phyloP scores from a whole-genome alignment of 257 asterid species.

The Solanum tarapatanum region DNA sequence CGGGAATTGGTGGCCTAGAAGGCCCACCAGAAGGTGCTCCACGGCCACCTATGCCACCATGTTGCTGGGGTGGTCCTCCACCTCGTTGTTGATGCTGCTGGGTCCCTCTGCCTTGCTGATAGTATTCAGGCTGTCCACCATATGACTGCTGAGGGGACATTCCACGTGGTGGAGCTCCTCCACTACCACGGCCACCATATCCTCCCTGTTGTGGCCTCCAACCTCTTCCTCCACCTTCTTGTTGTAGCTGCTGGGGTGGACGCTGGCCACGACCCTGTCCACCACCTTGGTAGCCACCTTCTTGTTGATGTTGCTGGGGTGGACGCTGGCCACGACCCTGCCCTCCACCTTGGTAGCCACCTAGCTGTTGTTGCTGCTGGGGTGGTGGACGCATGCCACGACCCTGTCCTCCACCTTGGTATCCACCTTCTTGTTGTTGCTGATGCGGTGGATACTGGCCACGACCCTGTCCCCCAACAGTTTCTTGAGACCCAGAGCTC shows the following conservation, averaged over 20 bases:
- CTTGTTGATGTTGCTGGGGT: slow-evolving; percentile 21
- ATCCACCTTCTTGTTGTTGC: slow-evolving; percentile 33
- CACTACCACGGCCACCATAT: slow-evolving; percentile 8
- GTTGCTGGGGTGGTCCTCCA: slow-evolving; percentile 41
- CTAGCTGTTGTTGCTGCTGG: slow-evolving; percentile 27
- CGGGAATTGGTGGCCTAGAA: slow-evolving; percentile 67
- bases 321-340: slow-evolving; percentile 37
- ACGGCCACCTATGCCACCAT: slow-evolving; percentile 53
- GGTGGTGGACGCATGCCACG: slow-evolving; percentile 33
- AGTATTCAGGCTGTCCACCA: slow-evolving; percentile 20
- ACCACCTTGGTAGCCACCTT: slow-evolving; percentile 24
- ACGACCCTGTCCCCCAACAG: slow-evolving; percentile 44
- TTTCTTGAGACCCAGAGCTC: slow-evolving; percentile 45
- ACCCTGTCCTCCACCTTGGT: slow-evolving; percentile 42
- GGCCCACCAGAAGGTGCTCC: slow-evolving; percentile 61
- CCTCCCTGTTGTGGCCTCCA: slow-evolving; percentile 32
- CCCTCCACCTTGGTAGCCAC: slow-evolving; percentile 13
- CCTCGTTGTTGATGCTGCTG: slow-evolving; percentile 47
- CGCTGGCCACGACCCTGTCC: slow-evolving; percentile 45
- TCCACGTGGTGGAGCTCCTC: slow-evolving; percentile 6
- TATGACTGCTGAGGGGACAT: slow-evolving; percentile 2
- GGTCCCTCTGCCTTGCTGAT: slow-evolving; percentile 34
- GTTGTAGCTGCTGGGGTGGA: slow-evolving; percentile 22
- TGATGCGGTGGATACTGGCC: slow-evolving; percentile 25
- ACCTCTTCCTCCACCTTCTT: slow-evolving; percentile 34